Evolutionary conservation across 257 asterid species (phyloP).

Genomic region (Agastache rugosa): DNA sequence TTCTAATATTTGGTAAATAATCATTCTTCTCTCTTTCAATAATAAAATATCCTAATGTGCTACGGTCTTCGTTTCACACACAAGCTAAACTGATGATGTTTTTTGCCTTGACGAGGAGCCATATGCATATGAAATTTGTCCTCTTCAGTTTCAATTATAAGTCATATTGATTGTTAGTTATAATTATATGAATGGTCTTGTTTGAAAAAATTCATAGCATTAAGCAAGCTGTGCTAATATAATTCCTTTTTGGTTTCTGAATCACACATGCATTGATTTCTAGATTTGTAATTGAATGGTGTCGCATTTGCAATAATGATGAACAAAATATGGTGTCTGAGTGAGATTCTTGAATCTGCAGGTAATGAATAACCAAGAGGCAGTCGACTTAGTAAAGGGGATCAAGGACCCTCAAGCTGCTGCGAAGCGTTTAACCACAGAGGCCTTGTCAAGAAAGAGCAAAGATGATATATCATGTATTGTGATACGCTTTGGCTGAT

Average conservation of each 20-base stretch:
- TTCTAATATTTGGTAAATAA: background rate
- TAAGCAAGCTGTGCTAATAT: constrained; percentile 11
- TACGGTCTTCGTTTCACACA: background rate
- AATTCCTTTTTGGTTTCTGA: background rate
- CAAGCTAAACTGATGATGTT: background rate
- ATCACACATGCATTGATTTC: background rate
- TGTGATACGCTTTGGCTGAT: constrained; percentile 72
- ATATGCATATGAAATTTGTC: constrained; percentile 5
- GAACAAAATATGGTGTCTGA: background rate
- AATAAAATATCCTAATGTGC: background rate
- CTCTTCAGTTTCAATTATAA: background rate
- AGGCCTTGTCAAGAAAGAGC: constrained; percentile 77
- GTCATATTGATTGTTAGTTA: background rate
- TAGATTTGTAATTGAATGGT: background rate
- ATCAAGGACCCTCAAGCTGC: constrained; percentile 79
- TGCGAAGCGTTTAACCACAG: constrained; percentile 71
- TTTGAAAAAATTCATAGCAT: constrained; percentile 16
- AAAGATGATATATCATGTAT: constrained; percentile 88
- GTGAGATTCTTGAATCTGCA: constrained; percentile 34
- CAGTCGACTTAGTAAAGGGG: constrained; percentile 62
- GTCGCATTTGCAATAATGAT: no score
- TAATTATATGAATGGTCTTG: background rate
- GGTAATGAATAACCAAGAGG: constrained; percentile 86
- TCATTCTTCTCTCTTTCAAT: background rate
- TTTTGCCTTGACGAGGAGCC: background rate